Percentiles rank a stretch among this genome's conserved stretches.
Evolutionary conservation across 768 basidiomycete species (phyloP).

Genomic region (Trametes meyenii): DNA sequence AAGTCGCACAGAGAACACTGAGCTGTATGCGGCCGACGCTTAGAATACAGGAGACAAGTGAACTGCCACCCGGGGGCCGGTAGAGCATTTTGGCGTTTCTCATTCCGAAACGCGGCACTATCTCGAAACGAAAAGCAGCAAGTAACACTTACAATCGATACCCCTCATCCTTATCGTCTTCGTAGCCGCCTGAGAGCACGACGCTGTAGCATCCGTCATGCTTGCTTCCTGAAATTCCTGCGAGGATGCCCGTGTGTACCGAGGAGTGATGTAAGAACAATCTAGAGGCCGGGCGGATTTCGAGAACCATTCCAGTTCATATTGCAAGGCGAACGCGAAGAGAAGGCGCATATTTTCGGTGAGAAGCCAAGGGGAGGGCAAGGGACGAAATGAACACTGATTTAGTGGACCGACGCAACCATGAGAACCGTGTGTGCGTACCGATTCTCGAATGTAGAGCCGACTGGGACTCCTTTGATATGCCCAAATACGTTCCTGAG

Average conservation of each 20-base stretch:
- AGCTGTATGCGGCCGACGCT: too few species aligned
- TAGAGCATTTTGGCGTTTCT: too few species aligned
- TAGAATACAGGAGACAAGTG: too few species aligned
- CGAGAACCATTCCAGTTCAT: not conserved
- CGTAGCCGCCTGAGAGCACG: conserved; percentile 27
- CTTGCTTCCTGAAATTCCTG: conserved; percentile 25
- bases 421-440: not conserved
- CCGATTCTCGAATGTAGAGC: conserved; percentile 21
- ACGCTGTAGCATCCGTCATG: conserved; percentile 24
- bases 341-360: not conserved
- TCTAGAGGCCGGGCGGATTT: not conserved
- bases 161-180: conserved; percentile 28
- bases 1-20: too few species aligned
- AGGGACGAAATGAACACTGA: too few species aligned
- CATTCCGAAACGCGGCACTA: not conserved
- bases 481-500: conserved; percentile 14
- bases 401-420: not conserved
- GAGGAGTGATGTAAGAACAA: conserved; percentile 16
- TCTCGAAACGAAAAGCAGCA: not conserved
- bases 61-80: too few species aligned
- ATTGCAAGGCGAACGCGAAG: not conserved
- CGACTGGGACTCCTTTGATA: conserved; percentile 14
- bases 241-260: conserved; percentile 24
- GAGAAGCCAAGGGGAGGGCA: not conserved
- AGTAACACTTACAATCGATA: conserved; percentile 23